These are phyloP conservation scores for Linum lewisii DNA, from an alignment of 345 rosid species.

Conservation along the genomic window DNA sequence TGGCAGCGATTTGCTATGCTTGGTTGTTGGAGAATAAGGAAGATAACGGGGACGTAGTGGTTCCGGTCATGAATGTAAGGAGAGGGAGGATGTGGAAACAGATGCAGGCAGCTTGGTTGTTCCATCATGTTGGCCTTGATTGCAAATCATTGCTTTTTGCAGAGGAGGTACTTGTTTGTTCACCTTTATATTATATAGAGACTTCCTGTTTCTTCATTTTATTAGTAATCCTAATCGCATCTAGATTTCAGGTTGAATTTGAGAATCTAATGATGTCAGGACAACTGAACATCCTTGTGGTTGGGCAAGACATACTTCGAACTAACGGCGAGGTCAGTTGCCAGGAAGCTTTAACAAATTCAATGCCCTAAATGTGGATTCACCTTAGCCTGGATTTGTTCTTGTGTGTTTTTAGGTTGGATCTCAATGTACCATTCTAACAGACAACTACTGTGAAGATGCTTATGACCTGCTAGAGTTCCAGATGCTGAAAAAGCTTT, in stretches of 20 bases:
- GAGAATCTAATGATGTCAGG: slow-evolving; percentile 53
- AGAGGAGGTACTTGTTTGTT: slow-evolving; percentile 39
- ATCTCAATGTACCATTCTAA: slow-evolving; percentile 50
- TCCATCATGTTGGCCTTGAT: slow-evolving; percentile 48
- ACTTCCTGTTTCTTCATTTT: too few relatives aligned
- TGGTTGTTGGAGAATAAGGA: slow-evolving; percentile 40
- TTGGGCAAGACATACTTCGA: slow-evolving; percentile 49
- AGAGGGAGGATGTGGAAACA: slow-evolving; percentile 55
- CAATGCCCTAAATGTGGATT: too few relatives aligned
- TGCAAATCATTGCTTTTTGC: slow-evolving; percentile 47
- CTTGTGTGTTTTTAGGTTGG: slow-evolving; percentile 21
- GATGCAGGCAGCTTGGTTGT: slow-evolving; percentile 55
- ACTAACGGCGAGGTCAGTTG: slow-evolving; percentile 34
- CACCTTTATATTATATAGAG: neutral
- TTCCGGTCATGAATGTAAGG: slow-evolving; percentile 49
- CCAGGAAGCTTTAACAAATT: neutral
- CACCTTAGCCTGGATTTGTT: too few relatives aligned
- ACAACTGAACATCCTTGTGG: slow-evolving; percentile 35
- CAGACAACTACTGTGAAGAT: slow-evolving; percentile 63
- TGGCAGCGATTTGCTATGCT: slow-evolving; percentile 54
- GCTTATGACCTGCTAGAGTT: slow-evolving; percentile 55
- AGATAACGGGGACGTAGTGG: slow-evolving; percentile 15
- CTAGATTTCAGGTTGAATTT: slow-evolving; percentile 40
- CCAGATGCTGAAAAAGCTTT: slow-evolving; percentile 35
- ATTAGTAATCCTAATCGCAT: neutral